These are phyloP conservation scores for Penicillium dipodomyicola DNA, from an alignment of 495 filamentous ascomycete species.

Conservation along the genomic window DNA sequence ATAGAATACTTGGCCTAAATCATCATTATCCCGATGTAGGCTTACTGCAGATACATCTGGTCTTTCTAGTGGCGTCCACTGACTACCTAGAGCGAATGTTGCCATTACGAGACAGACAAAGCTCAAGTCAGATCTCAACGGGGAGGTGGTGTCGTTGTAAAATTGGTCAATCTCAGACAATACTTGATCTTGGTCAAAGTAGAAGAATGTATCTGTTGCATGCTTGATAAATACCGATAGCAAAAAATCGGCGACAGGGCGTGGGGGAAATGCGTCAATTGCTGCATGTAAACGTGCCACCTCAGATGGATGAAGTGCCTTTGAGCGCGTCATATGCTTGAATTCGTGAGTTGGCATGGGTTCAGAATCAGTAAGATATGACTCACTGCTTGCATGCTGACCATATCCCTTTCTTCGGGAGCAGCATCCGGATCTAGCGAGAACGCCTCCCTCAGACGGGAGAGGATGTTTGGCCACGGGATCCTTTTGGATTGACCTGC, in stretches of 20 bases:
- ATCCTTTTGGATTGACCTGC: conserved; percentile 13
- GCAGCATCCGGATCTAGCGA: conserved; percentile 15
- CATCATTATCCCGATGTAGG: conserved; percentile 5
- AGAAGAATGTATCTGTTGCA: conserved; percentile 27
- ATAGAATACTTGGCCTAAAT: conserved; percentile 21
- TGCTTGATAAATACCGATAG: conserved; percentile 22
- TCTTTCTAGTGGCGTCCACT: conserved; percentile 23
- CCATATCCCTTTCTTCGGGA: conserved; percentile 16
- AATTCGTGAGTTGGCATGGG: background rate
- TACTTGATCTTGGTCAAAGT: conserved; percentile 26
- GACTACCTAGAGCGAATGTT: conserved; percentile 27
- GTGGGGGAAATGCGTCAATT: conserved; percentile 23
- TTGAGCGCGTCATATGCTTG: conserved; percentile 16
- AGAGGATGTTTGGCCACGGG: conserved; percentile 21
- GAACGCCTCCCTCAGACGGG: conserved; percentile 22
- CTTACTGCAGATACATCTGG: conserved; percentile 7
- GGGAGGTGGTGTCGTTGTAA: conserved; percentile 15
- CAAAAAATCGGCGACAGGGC: conserved; percentile 23
- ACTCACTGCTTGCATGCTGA: conserved; percentile 21
- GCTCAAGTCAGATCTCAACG: conserved; percentile 14
- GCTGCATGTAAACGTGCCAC: conserved; percentile 8
- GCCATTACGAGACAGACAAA: conserved; percentile 24
- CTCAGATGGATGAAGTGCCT: conserved; percentile 15
- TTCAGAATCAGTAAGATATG: background rate
- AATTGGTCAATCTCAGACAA: conserved; percentile 20